Base-by-base conservation (phyloP, 345 rosid species). In the Cardamine occulta region DNA sequence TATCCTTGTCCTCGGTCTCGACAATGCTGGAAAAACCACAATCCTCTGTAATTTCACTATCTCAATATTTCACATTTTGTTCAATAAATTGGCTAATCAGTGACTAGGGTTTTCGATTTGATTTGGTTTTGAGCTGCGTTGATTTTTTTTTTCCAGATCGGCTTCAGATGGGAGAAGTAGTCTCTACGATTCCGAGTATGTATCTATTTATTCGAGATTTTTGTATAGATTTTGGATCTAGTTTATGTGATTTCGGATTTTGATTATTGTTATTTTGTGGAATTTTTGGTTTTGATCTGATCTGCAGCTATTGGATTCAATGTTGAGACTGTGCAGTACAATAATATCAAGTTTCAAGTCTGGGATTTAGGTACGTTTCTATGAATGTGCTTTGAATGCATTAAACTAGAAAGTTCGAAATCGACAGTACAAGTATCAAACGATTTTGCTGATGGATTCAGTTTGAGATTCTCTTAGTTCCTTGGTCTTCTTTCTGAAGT, bases 141-240 rank as follows among this genome's bases (percentile, higher is more conserved):
- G 55, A 48, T 14, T 56, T 73, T 31, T 49, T 68, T 7, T 0
- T 26, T 19, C 63, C 88, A 90, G 98, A 90, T 93, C 93, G 97
- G 84, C 89, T 91, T 80, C 97, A 93, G 88, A 93, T 93, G 97
- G 98, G 98, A 10, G 98, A 93, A 83, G 97, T 93, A 63, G 97
- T 93, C 47, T 91, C 98, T 21, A 93, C 97, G 48, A 93, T 93
- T 81, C 98, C 98, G 59, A 93, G 98, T 93, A 66, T 65, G 93
- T 86, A 19, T 68, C 18, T 39, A 28, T 39, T 3, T 77, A 28
- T 8, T 32, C 11, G 51, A 31, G 51, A 47, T 47, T 47, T 64
- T 17, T 6, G 17, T 66, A 8, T 71, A 17, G 0, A 10, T 42
- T 11, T 13, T 32, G 62, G 74, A 68, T 73, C 74, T 79, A 53